Evolutionary conservation across 257 asterid species (phyloP).

Genomic region (Capsicum pubescens): DNA sequence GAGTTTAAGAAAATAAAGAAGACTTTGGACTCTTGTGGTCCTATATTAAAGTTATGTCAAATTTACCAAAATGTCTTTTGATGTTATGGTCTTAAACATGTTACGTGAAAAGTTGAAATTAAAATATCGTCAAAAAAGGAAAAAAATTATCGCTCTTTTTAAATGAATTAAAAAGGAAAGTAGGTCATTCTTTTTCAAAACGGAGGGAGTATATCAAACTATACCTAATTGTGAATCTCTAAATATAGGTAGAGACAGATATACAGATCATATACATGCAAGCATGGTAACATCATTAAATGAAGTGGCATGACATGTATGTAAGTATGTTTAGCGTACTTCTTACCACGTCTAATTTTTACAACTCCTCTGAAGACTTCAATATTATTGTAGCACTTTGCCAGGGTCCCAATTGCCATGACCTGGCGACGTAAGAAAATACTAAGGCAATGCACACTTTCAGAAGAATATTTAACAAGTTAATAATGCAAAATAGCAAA

Average conservation of each 20-base stretch:
- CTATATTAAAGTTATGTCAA: too few species aligned
- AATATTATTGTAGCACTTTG: slow-evolving; percentile 89
- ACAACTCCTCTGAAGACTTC: slow-evolving; percentile 93
- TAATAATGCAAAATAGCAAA: background rate
- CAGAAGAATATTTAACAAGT: background rate
- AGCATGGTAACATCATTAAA: background rate
- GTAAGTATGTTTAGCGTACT: slow-evolving; percentile 25
- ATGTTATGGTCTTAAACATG: too few species aligned
- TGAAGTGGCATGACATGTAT: slow-evolving; percentile 21
- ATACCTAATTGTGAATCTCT: background rate
- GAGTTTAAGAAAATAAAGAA: too few species aligned
- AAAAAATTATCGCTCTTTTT: too few species aligned
- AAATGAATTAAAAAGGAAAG: too few species aligned
- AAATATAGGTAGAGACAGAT: background rate
- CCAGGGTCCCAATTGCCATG: slow-evolving; percentile 98
- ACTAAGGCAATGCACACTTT: background rate
- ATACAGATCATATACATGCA: background rate
- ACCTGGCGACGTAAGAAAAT: slow-evolving; percentile 51
- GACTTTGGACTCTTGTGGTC: too few species aligned
- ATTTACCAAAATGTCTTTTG: too few species aligned
- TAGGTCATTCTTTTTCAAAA: too few species aligned
- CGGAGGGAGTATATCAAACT: background rate
- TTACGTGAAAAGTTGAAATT: too few species aligned
- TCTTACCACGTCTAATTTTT: slow-evolving; percentile 96
- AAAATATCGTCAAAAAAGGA: too few species aligned